Evolutionary conservation across 2,329 filamentous ascomycete genomes (phyloP), one percentile per base, ranked within the genome.

Genomic region (Ophiostoma triangulosporum): DNA sequence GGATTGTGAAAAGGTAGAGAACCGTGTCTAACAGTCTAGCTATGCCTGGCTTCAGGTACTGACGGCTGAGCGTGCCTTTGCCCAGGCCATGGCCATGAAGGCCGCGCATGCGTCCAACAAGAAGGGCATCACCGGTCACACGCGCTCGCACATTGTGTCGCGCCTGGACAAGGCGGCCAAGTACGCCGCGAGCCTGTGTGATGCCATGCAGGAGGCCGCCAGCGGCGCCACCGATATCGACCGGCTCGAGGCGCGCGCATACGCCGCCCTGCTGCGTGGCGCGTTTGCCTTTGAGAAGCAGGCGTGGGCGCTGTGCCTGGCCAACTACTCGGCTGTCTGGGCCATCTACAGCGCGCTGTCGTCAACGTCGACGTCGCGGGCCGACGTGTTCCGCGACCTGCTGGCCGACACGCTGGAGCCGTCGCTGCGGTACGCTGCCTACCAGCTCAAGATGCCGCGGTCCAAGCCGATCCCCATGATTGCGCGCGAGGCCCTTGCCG

Each of bases 71-170:
- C 80, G 93, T 59, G 88, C 90, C 51, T 97, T 89, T 88, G 91
- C 93, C 35, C 84, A 95, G 67, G 91, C 90, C 55, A 94, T 97
- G 89, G 82, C 86, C 65, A 88, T 96, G 77, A 96, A 95, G 69
- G 79, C 88, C 4, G 73, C 80, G 20, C 88, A 94, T 65, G 80
- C 86, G 36, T 78, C 86, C 61, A 88, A 93, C 61, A 81, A 83
- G 57, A 86, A 88, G 66, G 84, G 83, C 50, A 85, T 95, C 58
- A 79, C 83, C 27, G 85, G 89, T 56, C 81, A 84, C 51, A 85
- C 87, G 17, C 83, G 89, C 64, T 84, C 84, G 52, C 91, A 98
- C 67, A 93, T 97, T 36, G 80, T 94, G 54, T 95, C 90, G 14
- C 81, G 90, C 52, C 73, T 97, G 38, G 78, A 82, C 62, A 96